Conservation (phyloP, 345 rosid genomes). For the Salix dunnii region DNA sequence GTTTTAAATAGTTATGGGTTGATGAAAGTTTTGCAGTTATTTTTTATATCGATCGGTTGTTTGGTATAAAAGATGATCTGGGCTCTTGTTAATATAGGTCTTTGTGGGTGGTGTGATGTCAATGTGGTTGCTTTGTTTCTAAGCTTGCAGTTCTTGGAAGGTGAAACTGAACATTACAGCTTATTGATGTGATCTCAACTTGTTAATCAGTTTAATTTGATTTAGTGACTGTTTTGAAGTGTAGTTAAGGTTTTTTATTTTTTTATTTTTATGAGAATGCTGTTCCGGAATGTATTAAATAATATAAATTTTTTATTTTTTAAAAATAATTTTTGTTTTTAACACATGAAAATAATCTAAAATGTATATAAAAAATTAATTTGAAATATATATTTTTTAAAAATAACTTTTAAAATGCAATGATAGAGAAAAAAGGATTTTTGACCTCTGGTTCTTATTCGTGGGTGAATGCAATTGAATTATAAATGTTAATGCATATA, state of each 20-base stretch:
- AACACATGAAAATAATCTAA: too few species aligned
- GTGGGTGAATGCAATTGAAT: not conserved
- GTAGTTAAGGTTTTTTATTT: too few species aligned
- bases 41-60: not conserved
- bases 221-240: too few species aligned
- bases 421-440: too few species aligned
- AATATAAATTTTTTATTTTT: too few species aligned
- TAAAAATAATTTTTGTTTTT: too few species aligned
- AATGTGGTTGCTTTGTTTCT: not conserved
- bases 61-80: not conserved
- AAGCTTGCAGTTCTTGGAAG: not conserved
- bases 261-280: too few species aligned
- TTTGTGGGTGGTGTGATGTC: not conserved
- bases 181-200: not conserved
- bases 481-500: not conserved
- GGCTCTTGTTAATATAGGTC: not conserved
- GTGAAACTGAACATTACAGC: not conserved
- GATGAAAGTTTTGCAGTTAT: too few species aligned
- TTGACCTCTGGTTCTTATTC: not conserved
- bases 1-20: not conserved
- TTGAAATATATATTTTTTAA: too few species aligned
- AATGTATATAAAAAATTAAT: too few species aligned
- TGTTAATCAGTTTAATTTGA: not conserved
- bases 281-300: too few species aligned
- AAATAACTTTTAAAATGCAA: too few species aligned